These are phyloP conservation scores for Pharnaceum exiguum DNA, from an alignment of 148 eudicot genomes.

Conservation along the genomic window DNA sequence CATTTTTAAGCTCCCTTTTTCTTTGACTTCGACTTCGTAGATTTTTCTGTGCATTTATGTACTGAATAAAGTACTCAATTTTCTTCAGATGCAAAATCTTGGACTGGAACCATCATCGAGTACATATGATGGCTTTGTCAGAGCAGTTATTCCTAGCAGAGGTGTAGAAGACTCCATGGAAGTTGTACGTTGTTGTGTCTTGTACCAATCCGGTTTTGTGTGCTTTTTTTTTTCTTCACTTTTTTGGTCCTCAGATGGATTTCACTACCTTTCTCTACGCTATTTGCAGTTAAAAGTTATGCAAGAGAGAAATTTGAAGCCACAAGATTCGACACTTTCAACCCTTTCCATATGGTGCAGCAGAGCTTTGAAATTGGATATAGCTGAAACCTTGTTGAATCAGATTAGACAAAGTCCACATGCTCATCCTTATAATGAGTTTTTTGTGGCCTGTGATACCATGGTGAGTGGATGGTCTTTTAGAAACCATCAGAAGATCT, in stretches of 20 bases:
- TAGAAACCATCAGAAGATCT: background rate
- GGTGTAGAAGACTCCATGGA: slow-evolving; percentile 41
- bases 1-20: too few species aligned
- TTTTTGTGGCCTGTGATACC: slow-evolving; percentile 61
- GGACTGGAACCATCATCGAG: slow-evolving; percentile 63
- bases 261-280: slow-evolving; percentile 2
- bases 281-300: slow-evolving; percentile 59
- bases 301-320: slow-evolving; percentile 57
- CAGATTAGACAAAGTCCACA: slow-evolving; percentile 31
- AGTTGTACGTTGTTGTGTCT: slow-evolving; percentile 43
- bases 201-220: background rate
- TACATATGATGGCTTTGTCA: slow-evolving; percentile 63
- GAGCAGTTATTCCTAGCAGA: slow-evolving; percentile 45
- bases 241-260: slow-evolving; percentile 4
- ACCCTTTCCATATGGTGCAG: slow-evolving; percentile 55
- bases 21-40: too few species aligned
- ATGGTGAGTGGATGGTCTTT: slow-evolving; percentile 39
- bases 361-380: slow-evolving; percentile 54
- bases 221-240: background rate
- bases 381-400: slow-evolving; percentile 63
- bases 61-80: slow-evolving; percentile 18
- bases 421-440: slow-evolving; percentile 52
- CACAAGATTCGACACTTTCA: slow-evolving; percentile 64
- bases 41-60: slow-evolving; percentile 10
- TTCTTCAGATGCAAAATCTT: slow-evolving; percentile 75